Evolutionary conservation across 306 rosid species (phyloP).

Genomic region (Gynostemma pentaphyllum): DNA sequence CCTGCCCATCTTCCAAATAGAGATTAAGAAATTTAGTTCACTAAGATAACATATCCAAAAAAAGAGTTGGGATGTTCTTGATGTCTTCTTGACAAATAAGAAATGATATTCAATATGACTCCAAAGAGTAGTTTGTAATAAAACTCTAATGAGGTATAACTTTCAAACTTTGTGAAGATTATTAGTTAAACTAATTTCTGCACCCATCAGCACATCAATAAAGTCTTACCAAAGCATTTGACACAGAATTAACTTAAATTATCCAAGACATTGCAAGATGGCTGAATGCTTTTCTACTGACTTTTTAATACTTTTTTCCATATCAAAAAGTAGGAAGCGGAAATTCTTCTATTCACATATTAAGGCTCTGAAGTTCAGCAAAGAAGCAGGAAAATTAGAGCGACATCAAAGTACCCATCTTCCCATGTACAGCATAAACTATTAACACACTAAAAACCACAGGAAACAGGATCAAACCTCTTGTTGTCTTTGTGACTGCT

Average conservation of each 20-base stretch:
- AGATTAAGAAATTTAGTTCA: background rate
- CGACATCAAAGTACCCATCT: background rate
- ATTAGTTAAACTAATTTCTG: background rate
- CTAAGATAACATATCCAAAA: background rate
- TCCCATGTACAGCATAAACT: background rate
- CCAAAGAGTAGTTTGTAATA: background rate
- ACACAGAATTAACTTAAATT: background rate
- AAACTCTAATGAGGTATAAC: background rate
- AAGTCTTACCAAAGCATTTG: background rate
- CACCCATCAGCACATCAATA: background rate
- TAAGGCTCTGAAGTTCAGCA: background rate
- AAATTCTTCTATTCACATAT: background rate
- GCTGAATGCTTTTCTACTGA: background rate
- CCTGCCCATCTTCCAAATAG: background rate
- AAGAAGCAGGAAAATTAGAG: background rate
- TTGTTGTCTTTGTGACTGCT: constrained; percentile 39
- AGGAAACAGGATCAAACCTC: constrained; percentile 39
- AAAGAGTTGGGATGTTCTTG: background rate
- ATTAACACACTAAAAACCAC: background rate
- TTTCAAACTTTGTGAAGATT: background rate
- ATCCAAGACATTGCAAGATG: background rate
- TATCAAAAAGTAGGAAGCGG: background rate
- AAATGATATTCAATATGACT: background rate
- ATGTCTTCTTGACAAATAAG: background rate
- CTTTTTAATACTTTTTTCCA: background rate